Evolutionary conservation across 768 basidiomycete genomes (phyloP), one percentile per base, ranked within the genome.

Genomic region (Boletus tylopilopsis): DNA sequence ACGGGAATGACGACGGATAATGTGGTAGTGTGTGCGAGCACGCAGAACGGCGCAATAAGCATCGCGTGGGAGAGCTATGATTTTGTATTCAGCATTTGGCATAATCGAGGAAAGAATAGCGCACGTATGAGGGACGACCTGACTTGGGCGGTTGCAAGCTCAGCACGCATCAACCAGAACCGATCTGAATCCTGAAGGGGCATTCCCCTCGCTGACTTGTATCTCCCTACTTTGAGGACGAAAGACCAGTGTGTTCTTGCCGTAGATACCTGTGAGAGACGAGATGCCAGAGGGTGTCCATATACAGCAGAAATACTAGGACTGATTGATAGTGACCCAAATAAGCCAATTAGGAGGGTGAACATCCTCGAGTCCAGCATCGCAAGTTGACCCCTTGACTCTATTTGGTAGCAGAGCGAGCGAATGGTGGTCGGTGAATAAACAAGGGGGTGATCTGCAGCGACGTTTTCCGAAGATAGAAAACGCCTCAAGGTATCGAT

Each of bases 121-220:
- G 22, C 47, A 68, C 65, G 35, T 22, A 49, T 35, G 27, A 11
- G 42, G 33, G 16, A 41, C n/a, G 41, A 23, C 29, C 24, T 22
- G 22, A 48, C 42, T n/a, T 57, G 58, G 21, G 63, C 59, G 25
- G 54, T 54, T 13, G 68, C 71, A 9, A 80, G 64, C 25, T 68
- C 58, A 12, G 76, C 76, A 29, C 68, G 75, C 77, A 86, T 78
- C 40, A 79, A 60, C 84, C 84, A 87, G 63, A 79, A 86, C 41
- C 73, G 71, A 59, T 86, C 82, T n/a, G 74, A 69, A 36, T 68
- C 64, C 15, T 51, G 61, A 35, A 77, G 57, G 9, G 50, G 15
- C 49, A 69, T 61, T 32, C 64, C 68, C n/a, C 67, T 49, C 30
- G 53, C 48, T 32, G 61, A 55, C 62, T 82, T 84, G 57, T 77